phyloP scores from a whole-genome alignment of 257 asterid genomes.

The Coffea eugenioides region DNA sequence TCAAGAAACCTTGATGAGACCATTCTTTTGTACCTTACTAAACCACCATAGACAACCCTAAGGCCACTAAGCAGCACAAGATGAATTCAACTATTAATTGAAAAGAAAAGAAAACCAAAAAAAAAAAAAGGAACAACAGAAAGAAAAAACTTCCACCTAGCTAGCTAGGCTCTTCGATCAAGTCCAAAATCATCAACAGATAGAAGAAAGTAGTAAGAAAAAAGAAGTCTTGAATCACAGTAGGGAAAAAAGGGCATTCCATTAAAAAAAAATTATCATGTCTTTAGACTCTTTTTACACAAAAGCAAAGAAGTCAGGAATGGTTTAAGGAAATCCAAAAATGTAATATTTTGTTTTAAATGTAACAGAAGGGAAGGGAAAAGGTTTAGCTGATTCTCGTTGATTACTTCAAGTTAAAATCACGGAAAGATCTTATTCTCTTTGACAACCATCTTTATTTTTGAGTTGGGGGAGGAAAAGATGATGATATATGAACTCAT shows the following conservation, averaged over 20 bases:
- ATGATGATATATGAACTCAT: not conserved
- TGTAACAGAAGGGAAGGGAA: not conserved
- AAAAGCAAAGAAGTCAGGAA: too few relatives aligned
- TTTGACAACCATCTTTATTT: not conserved
- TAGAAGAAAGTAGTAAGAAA: not conserved
- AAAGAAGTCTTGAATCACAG: not conserved
- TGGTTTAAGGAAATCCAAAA: not conserved
- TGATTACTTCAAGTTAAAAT: not conserved
- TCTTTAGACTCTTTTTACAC: not conserved
- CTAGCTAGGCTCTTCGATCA: not conserved
- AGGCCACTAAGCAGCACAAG: not conserved
- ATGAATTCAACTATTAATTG: not conserved
- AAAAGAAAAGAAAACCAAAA: not conserved
- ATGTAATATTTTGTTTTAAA: not conserved
- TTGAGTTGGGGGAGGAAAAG: not conserved
- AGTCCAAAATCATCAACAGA: not conserved
- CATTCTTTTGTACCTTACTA: conserved; percentile 20
- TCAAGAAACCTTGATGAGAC: conserved; percentile 57
- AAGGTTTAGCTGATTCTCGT: not conserved
- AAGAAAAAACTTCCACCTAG: not conserved
- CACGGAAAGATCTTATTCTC: not conserved
- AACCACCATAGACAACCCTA: conserved; percentile 15
- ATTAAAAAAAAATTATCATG: not conserved
- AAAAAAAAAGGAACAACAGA: not conserved
- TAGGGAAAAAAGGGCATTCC: not conserved